Base-by-base conservation (phyloP, 1,284 basidiomycete species). In the Fomes fomentarius region DNA sequence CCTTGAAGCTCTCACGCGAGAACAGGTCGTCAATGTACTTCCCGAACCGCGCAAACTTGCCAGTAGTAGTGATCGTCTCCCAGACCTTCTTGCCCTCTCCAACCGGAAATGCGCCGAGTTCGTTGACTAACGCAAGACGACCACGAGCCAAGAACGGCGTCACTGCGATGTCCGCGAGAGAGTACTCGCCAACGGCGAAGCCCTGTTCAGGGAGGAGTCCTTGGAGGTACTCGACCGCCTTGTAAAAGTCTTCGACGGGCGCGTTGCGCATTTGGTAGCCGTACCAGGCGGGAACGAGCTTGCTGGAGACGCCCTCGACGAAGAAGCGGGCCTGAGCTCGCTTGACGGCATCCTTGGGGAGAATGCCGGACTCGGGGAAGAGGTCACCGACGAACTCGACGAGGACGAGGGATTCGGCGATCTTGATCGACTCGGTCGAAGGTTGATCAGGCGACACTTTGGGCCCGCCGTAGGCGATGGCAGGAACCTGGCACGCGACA, bases 351-450 rank as follows among this genome's bases (percentile, higher is more conserved):
- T 85, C 78, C 8, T 72, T 66, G 0, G 84, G 83, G 12, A 85
- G 74, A 17, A 85, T 71, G 3, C 63, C 60, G 0, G 75, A 70
- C 12, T 74, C 62, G 0, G 79, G 81, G 65, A 70, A 79, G 45
- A 82, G 65, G 61, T 87, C 84, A 8, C 80, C 80, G 53, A 86
- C 61, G 70, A 87, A 84, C 65, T 87, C 84, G 51, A 87, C 70
- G 48, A 87, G 74, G 28, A 87, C 75, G 39, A 81, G 75, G 1
- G 84, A 86, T 64, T 89, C 85, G 25, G 81, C 75, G 52, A 89
- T 69, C 68, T 86, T 87, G 47, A 67, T 58, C 0, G 83, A 83
- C 26, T 82, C 77, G 0, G 81, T 76, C 2, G 83, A 81, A 1
- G 84, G 85, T 22, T 78, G 63, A 39, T 81, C 79, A 1, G 81